Conservation (phyloP, 495 filamentous ascomycete genomes). For the Friedmanniomyces endolithicus region DNA sequence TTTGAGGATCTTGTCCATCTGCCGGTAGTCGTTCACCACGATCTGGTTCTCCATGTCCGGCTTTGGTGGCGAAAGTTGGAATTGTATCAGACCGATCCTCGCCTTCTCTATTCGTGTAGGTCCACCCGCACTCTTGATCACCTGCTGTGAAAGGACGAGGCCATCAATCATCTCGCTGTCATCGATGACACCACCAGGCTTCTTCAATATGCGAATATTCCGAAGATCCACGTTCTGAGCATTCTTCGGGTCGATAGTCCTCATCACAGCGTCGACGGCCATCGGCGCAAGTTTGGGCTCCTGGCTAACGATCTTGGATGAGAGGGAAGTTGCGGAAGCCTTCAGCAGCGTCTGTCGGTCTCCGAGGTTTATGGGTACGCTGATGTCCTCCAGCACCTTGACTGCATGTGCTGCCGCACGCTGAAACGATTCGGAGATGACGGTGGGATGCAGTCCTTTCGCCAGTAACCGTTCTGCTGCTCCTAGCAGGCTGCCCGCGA, state of each 20-base stretch:
- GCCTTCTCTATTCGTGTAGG: slow-evolving; percentile 94
- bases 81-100: slow-evolving; percentile 91
- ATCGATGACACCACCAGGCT: slow-evolving; percentile 94
- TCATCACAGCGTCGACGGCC: slow-evolving; percentile 90
- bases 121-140: slow-evolving; percentile 86
- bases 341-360: slow-evolving; percentile 85
- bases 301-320: slow-evolving; percentile 96
- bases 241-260: slow-evolving; percentile 86
- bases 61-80: slow-evolving; percentile 95
- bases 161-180: slow-evolving; percentile 97
- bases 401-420: slow-evolving; percentile 80
- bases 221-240: slow-evolving; percentile 93
- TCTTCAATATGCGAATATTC: slow-evolving; percentile 95
- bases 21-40: slow-evolving; percentile 95
- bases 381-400: slow-evolving; percentile 86
- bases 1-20: slow-evolving; percentile 99
- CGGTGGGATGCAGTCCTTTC: slow-evolving; percentile 92
- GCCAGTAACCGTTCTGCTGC: slow-evolving; percentile 78
- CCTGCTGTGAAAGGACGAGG: slow-evolving; percentile 79
- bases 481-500: slow-evolving; percentile 84
- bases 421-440: slow-evolving; percentile 97
- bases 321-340: slow-evolving; percentile 92
- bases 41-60: slow-evolving; percentile 99
- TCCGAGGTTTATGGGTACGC: slow-evolving; percentile 76
- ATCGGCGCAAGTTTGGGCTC: slow-evolving; percentile 90